Conservation (phyloP, 345 rosid species). For the Lumnitzera littorea region DNA sequence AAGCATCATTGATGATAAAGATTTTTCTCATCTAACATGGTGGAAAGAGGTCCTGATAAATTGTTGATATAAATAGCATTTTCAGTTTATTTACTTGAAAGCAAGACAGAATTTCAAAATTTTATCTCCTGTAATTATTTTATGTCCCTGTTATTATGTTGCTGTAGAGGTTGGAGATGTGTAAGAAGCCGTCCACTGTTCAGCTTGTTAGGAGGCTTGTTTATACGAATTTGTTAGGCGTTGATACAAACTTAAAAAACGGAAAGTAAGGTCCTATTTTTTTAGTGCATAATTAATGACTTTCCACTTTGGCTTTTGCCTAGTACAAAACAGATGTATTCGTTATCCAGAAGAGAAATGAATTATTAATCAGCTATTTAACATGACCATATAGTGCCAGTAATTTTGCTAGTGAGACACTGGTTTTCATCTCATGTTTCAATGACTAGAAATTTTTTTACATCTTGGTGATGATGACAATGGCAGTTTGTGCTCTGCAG, state of each 20-base stretch:
- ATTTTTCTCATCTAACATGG: conserved; percentile 69
- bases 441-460: neutral
- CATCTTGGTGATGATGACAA: neutral
- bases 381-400: too few relatives aligned
- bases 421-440: too few relatives aligned
- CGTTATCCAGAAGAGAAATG: too few relatives aligned
- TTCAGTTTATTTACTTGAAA: too few relatives aligned
- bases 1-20: conserved; percentile 46
- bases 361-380: too few relatives aligned
- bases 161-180: conserved; percentile 65
- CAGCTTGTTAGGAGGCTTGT: conserved; percentile 61
- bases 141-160: conserved; percentile 2
- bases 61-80: neutral
- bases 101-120: too few relatives aligned
- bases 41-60: conserved; percentile 69
- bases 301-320: neutral
- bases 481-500: conserved; percentile 34
- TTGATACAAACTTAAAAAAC: conserved; percentile 68
- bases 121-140: neutral
- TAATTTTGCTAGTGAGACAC: too few relatives aligned
- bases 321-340: too few relatives aligned
- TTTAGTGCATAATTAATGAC: neutral
- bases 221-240: conserved; percentile 69
- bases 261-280: conserved; percentile 48
- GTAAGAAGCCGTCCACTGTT: conserved; percentile 77